phyloP scores from a whole-genome alignment of 305 asterid genomes.

The Solanum chacoense region DNA sequence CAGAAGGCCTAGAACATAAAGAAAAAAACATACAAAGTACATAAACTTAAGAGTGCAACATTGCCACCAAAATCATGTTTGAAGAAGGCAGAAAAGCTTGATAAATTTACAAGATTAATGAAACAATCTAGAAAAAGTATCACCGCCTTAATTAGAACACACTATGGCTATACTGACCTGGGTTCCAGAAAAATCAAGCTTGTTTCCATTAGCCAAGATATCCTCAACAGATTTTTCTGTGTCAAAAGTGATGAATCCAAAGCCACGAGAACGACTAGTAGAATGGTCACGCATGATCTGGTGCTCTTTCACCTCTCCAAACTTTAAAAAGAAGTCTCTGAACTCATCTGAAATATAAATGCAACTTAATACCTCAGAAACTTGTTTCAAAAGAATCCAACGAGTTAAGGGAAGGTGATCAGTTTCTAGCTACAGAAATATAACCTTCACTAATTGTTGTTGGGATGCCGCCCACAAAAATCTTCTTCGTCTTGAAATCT shows the following conservation, averaged over 20 bases:
- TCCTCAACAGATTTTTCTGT: conserved; percentile 42
- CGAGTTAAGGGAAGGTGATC: not conserved
- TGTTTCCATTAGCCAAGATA: conserved; percentile 39
- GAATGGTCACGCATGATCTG: conserved; percentile 54
- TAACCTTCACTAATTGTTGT: conserved; percentile 39
- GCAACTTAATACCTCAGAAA: conserved; percentile 5
- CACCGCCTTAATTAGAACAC: not conserved
- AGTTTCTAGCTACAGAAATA: not conserved
- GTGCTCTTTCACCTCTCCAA: conserved; percentile 45
- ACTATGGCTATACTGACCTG: conserved; percentile 22
- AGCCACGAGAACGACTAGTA: conserved; percentile 47
- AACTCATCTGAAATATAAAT: conserved; percentile 33
- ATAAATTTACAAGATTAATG: not conserved
- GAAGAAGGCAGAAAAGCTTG: not conserved
- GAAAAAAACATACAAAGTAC: not conserved
- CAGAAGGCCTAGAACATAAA: not conserved
- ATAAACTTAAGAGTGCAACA: not conserved
- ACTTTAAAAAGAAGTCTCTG: conserved; percentile 37
- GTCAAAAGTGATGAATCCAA: conserved; percentile 46
- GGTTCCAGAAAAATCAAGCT: conserved; percentile 39
- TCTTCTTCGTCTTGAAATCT: conserved; percentile 24
- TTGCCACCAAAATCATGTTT: not conserved
- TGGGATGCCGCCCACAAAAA: conserved; percentile 2
- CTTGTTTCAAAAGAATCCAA: not conserved
- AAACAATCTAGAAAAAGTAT: not conserved